Evolutionary conservation across 768 basidiomycete genomes (phyloP), one percentile per base, ranked within the genome.

Genomic region (Tulasnella sp.): DNA sequence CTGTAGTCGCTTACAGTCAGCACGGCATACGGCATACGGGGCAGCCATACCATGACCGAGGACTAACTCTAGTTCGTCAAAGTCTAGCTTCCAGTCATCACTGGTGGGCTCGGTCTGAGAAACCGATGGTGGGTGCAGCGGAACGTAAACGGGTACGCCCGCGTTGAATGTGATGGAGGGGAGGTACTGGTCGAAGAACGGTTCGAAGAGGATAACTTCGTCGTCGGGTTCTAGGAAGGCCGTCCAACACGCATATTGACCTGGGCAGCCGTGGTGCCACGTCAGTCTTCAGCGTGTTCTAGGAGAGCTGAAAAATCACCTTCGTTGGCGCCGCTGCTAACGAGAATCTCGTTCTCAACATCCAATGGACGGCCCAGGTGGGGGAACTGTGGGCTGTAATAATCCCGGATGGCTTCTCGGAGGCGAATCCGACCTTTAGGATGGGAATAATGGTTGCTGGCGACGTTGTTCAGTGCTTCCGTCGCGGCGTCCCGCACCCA

Each of bases 141-240:
- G 97, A 14, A 99, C 96, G 84, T 95, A 98, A 73, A 98, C 93
- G 18, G 97, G 96, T 81, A 91, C 92, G 72, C 96, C 97, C 42
- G 94, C 95, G 83, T 97, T 96, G 90, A 98, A 98, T 41, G 93
- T 94, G 77, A 97, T 93, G 8, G 94, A 95, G 34, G 96, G 93
- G 76, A 96, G 89, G 85, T 96, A 97, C 85, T 98, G 97, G 84
- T 98, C 97, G 84, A 98, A 98, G 89, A 96, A 98, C 1, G 97
- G 97, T 86, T 99, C 98, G 84, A 99, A 97, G 91, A 98, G 93
- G 86, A 99, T 97, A 82, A 99, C 97, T 86, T 99, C 98, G 84
- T 99, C 98, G 4, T 94, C 97, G 50, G 90, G 89, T 81, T 98
- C 93, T 54, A 98, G 86, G 87, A 97, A 98, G 0, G 98, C 98